Base-by-base conservation (phyloP, 163 green algal species). In the Scenedesmus sp. region DNA sequence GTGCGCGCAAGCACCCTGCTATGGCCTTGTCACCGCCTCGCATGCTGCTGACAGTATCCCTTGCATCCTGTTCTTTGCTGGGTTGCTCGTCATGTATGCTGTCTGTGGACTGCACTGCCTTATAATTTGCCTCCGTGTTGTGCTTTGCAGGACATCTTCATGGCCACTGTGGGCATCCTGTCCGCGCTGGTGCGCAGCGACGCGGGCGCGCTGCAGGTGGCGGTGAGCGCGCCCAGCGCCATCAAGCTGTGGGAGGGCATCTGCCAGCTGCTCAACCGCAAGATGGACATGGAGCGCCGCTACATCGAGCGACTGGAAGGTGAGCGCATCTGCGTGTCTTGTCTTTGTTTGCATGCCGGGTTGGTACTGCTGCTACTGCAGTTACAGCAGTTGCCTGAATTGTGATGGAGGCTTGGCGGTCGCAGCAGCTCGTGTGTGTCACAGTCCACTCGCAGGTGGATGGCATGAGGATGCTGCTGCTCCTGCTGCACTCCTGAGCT, bases 251-350 rank as follows among this genome's bases (percentile, higher is more conserved):
- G 96, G 94, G 95, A 97, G 86, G 95, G 95, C 56, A 95, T 98
- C 10, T 90, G 88, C 12, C 94, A 96, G 88, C 88, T 98, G 88
- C 93, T 98, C 56, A 76, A 82, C 16, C 92, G 96, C 59, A 96
- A 95, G 87, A 93, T 96, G 5, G 94, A 98, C 55, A 96, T 94
- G 84, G 96, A 97, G 93, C 91, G 93, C 2, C 96, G 95, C 56
- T 98, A 98, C 92, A 95, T 99, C 34, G 92, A 92, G 20, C 95
- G 96, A 26, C 93, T 99, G 64, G 97, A 99, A 92, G 94, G 95
- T 96, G 83, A 88, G 92, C 3, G 34, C 5, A 15, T 77, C 46
- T 82, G 20, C 3, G 18, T 26, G 86, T 9, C 8, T 34, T 15
- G 2, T 56, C 15, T 12, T 54, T 87, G 16, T 23, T 87, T 70